Evolutionary conservation across 148 eudicot genomes (phyloP).

Genomic region (Limonium bicolor): DNA sequence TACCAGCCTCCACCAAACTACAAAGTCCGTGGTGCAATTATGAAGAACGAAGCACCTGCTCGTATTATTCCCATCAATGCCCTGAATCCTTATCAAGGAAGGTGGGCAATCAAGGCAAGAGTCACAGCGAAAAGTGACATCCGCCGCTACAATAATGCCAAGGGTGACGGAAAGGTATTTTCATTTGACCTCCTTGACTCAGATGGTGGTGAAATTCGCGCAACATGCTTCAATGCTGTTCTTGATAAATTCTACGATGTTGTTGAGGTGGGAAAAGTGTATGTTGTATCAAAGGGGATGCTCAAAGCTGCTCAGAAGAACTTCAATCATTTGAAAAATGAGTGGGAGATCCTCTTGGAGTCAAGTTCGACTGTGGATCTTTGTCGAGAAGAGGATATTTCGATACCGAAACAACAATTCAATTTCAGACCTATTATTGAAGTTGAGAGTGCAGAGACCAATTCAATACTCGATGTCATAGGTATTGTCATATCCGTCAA

Average conservation of each 20-base stretch:
- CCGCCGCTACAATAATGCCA: conserved; percentile 51
- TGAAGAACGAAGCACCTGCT: conserved; percentile 64
- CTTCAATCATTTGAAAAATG: conserved; percentile 69
- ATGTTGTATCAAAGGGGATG: conserved; percentile 63
- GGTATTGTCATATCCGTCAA: conserved; percentile 59
- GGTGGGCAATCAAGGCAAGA: conserved; percentile 95
- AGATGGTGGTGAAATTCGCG: conserved; percentile 86
- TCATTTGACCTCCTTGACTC: conserved; percentile 89
- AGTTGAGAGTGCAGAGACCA: conserved; percentile 46
- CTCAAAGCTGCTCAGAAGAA: conserved; percentile 68
- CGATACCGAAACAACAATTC: conserved; percentile 63
- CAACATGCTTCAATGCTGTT: conserved; percentile 78
- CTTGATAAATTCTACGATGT: conserved; percentile 60
- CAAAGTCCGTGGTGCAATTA: conserved; percentile 54
- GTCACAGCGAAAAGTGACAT: conserved; percentile 73
- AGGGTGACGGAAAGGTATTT: conserved; percentile 88
- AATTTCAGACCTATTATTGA: conserved; percentile 64
- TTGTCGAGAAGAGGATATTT: conserved; percentile 53
- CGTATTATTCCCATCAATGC: conserved; percentile 74
- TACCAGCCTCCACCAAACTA: conserved; percentile 58
- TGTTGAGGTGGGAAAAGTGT: conserved; percentile 64
- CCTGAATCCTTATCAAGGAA: conserved; percentile 65
- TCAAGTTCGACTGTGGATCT: conserved; percentile 54
- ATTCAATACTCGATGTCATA: conserved; percentile 49
- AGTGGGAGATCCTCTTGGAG: conserved; percentile 62